A percentile compares a stretch with the other conserved stretches of the same genome.
Evolutionary conservation across 768 basidiomycete genomes (phyloP).

Genomic region (Boletus huronensis): DNA sequence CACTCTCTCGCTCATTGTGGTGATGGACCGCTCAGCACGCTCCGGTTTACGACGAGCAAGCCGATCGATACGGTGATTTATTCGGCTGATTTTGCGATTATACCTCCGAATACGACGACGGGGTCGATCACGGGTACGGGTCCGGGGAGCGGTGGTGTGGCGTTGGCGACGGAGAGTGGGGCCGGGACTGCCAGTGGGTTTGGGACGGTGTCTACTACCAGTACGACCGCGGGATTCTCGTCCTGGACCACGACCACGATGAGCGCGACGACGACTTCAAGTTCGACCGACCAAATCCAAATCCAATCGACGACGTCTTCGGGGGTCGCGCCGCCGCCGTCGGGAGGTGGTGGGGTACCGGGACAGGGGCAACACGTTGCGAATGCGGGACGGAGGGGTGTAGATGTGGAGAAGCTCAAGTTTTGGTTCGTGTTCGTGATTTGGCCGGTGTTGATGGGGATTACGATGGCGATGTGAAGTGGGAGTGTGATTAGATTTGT

Average conservation of each 20-base stretch:
- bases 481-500: no score
- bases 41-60: conserved; percentile 32
- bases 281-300: not conserved
- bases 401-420: conserved; percentile 37
- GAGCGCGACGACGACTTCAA: not conserved
- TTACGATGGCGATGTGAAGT: conserved; percentile 49
- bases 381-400: conserved; percentile 19
- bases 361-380: conserved; percentile 8
- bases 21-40: conserved; percentile 15
- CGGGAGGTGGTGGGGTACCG: conserved; percentile 1
- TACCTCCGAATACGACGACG: conserved; percentile 17
- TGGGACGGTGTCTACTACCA: not conserved
- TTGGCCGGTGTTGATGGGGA: conserved; percentile 55
- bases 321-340: conserved; percentile 8
- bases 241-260: conserved; percentile 5
- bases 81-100: conserved; percentile 50
- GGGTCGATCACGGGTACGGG: not conserved
- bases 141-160: not conserved
- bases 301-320: conserved; percentile 1
- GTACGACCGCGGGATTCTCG: conserved; percentile 4
- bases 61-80: conserved; percentile 37
- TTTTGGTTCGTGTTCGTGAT: conserved; percentile 49
- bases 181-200: conserved; percentile 1
- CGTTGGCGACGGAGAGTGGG: conserved; percentile 7
- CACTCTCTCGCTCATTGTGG: not conserved